Evolutionary conservation across 2,329 filamentous ascomycete genomes (phyloP).

Genomic region (Xylaria sp.): DNA sequence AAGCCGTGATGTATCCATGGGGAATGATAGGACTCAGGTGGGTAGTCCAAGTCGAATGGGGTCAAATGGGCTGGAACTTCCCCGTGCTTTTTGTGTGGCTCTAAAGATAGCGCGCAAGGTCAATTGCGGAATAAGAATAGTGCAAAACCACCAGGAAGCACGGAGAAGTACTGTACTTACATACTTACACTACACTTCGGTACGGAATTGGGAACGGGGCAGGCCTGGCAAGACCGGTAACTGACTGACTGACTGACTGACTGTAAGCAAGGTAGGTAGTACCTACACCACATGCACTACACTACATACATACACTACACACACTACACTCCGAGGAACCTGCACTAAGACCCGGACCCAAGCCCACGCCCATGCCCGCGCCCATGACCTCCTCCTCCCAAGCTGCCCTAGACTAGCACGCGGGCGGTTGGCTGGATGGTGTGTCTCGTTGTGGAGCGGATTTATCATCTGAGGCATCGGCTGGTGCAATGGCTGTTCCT

Average conservation of each 20-base stretch:
- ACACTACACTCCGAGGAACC: not conserved
- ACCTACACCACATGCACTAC: too few species aligned
- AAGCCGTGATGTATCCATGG: slow-evolving; percentile 6
- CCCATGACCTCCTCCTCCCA: slow-evolving; percentile 11
- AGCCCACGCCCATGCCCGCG: not conserved
- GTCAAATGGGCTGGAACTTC: slow-evolving; percentile 34
- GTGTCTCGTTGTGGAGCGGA: slow-evolving; percentile 35
- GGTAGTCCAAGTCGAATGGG: not conserved
- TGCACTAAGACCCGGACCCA: slow-evolving; percentile 6
- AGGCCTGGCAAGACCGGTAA: not conserved
- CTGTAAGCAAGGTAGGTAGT: too few species aligned
- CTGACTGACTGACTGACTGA: too few species aligned
- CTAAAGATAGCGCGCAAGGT: slow-evolving; percentile 21
- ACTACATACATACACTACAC: not conserved
- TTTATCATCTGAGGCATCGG: slow-evolving; percentile 36
- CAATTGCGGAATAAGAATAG: slow-evolving; percentile 18
- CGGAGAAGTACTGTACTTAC: slow-evolving; percentile 19
- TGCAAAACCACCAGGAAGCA: slow-evolving; percentile 20
- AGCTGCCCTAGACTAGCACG: slow-evolving; percentile 27
- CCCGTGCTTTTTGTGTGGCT: slow-evolving; percentile 38
- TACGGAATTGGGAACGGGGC: slow-evolving; percentile 17
- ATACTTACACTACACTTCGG: too few species aligned
- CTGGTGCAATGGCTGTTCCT: slow-evolving; percentile 35
- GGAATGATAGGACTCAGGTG: slow-evolving; percentile 29
- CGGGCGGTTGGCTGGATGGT: slow-evolving; percentile 28